Conservation (phyloP, 2,329 filamentous ascomycete genomes). For the Exophiala xenobiotica region DNA sequence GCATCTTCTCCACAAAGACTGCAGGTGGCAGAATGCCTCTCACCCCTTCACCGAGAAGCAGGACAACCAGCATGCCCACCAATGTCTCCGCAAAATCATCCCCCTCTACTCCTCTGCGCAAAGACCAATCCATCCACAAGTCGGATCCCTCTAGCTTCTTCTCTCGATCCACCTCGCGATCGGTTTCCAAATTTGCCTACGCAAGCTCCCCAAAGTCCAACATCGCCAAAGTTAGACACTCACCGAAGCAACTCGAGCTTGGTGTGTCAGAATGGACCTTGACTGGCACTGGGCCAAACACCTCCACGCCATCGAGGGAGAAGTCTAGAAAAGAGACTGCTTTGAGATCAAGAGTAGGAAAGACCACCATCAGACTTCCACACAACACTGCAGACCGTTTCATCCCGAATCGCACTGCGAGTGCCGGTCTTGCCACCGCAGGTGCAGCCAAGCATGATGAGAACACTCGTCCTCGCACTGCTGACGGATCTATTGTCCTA, state of each 20-base stretch:
- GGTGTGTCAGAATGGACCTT: slow-evolving; percentile 91
- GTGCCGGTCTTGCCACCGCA: slow-evolving; percentile 79
- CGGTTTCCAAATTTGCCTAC: slow-evolving; percentile 62
- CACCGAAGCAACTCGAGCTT: slow-evolving; percentile 83
- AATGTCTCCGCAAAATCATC: slow-evolving; percentile 60
- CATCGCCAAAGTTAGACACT: slow-evolving; percentile 72
- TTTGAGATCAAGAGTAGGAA: slow-evolving; percentile 52
- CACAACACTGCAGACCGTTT: slow-evolving; percentile 84
- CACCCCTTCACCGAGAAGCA: slow-evolving; percentile 79
- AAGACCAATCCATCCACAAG: slow-evolving; percentile 71
- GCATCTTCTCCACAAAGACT: slow-evolving; percentile 86
- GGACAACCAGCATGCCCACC: slow-evolving; percentile 49
- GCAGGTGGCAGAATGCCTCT: slow-evolving; percentile 93
- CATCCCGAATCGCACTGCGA: slow-evolving; percentile 89
- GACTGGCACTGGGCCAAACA: slow-evolving; percentile 70
- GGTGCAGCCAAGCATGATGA: slow-evolving; percentile 85
- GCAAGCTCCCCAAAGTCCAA: slow-evolving; percentile 95
- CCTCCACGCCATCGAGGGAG: slow-evolving; percentile 56
- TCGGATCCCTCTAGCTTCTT: slow-evolving; percentile 74
- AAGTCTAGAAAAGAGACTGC: slow-evolving; percentile 55
- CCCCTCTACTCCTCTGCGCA: slow-evolving; percentile 72
- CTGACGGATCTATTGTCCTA: slow-evolving; percentile 73
- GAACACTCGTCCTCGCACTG: slow-evolving; percentile 70
- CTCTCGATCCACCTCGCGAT: slow-evolving; percentile 58
- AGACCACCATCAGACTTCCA: slow-evolving; percentile 70